Evolutionary conservation across 345 rosid species (phyloP).

Genomic region (Tarenaya hassleriana): DNA sequence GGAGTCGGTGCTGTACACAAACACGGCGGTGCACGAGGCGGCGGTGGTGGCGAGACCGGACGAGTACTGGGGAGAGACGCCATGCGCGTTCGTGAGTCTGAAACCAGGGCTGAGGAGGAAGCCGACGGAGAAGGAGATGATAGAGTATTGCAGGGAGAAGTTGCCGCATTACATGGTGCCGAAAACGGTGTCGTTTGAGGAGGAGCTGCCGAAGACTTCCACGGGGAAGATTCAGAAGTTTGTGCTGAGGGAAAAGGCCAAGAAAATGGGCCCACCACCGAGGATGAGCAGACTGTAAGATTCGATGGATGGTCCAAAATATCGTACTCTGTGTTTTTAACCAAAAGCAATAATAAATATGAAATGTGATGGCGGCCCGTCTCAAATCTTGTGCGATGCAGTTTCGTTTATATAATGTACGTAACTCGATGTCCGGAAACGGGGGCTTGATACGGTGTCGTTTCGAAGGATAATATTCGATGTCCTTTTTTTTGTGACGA

Average conservation of each 20-base stretch:
- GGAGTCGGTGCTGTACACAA: slow-evolving; percentile 55
- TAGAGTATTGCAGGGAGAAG: slow-evolving; percentile 36
- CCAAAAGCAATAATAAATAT: too few species aligned
- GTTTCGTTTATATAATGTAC: too few species aligned
- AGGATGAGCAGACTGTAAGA: background rate
- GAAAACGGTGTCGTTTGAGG: slow-evolving; percentile 44
- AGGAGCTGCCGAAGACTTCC: slow-evolving; percentile 58
- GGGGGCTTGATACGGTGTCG: too few species aligned
- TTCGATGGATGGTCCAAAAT: too few species aligned
- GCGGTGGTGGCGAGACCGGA: slow-evolving; percentile 85
- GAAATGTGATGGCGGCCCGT: too few species aligned
- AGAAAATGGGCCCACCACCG: background rate
- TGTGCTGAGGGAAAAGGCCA: slow-evolving; percentile 40
- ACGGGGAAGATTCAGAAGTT: slow-evolving; percentile 59
- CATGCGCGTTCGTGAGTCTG: slow-evolving; percentile 50
- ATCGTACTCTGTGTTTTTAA: too few species aligned
- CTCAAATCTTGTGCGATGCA: too few species aligned
- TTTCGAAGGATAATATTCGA: too few species aligned
- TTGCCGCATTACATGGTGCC: slow-evolving; percentile 66
- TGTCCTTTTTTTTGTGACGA: too few species aligned
- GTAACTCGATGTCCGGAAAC: too few species aligned
- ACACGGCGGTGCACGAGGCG: slow-evolving; percentile 62
- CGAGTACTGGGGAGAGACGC: slow-evolving; percentile 79
- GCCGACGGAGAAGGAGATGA: slow-evolving; percentile 28
- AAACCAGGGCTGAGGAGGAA: slow-evolving; percentile 37